phyloP scores from a whole-genome alignment of 192 early-diverging fungal species.

The Neocallimastix lanati region DNA sequence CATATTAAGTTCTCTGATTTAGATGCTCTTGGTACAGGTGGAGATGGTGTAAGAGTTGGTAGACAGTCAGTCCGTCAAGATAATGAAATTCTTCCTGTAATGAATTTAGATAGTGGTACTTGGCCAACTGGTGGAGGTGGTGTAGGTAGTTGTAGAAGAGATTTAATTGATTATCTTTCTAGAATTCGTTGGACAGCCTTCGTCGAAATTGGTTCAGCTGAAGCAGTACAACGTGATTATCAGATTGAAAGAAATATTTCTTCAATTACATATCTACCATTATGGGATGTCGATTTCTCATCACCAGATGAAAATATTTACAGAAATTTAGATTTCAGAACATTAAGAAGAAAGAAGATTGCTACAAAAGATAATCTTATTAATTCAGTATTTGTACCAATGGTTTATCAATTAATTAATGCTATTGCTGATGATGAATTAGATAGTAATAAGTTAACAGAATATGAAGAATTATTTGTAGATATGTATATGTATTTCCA shows the following conservation, averaged over 20 bases:
- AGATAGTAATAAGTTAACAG: slow-evolving; percentile 1
- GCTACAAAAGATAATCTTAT: slow-evolving; percentile 12
- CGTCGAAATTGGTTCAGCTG: slow-evolving; percentile 18
- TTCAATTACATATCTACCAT: slow-evolving; percentile 14
- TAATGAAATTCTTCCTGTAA: slow-evolving; percentile 14
- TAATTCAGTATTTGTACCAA: slow-evolving; percentile 12
- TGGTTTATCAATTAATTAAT: slow-evolving; percentile 12
- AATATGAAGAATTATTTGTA: slow-evolving; percentile 20
- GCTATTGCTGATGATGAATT: slow-evolving; percentile 10
- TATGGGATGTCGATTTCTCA: slow-evolving; percentile 24
- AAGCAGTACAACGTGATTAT: slow-evolving; percentile 22
- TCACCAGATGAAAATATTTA: slow-evolving; percentile 19
- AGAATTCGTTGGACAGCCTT: slow-evolving; percentile 20
- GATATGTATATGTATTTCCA: slow-evolving; percentile 15
- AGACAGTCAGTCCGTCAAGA: slow-evolving; percentile 1
- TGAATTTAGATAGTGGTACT: slow-evolving; percentile 19
- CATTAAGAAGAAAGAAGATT: slow-evolving; percentile 3
- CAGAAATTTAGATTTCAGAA: slow-evolving; percentile 6
- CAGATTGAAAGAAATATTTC: slow-evolving; percentile 23
- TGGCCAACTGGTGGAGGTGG: slow-evolving; percentile 27
- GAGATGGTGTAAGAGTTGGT: slow-evolving; percentile 8
- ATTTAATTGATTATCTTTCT: slow-evolving; percentile 15
- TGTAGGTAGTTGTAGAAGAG: slow-evolving; percentile 19
- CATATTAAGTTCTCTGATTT: slow-evolving; percentile 16
- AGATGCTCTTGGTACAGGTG: slow-evolving; percentile 11